phyloP scores from a whole-genome alignment of 1,139 yeast genomes.

The Blastobotrys niveus region DNA sequence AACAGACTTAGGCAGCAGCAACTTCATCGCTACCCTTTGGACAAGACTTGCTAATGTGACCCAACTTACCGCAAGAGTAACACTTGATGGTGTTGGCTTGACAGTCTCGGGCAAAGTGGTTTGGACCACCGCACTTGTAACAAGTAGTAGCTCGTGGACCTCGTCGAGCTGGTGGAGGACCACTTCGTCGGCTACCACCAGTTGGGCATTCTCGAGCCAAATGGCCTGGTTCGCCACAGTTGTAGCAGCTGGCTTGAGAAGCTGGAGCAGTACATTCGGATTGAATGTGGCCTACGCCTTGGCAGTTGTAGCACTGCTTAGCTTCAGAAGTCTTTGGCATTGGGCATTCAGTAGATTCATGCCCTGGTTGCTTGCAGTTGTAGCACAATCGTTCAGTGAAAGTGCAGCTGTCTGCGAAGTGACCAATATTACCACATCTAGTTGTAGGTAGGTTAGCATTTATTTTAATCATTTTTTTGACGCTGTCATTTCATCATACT shows the following conservation, averaged over 20 bases:
- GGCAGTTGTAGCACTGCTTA: conserved; percentile 83
- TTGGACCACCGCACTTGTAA: conserved; percentile 90
- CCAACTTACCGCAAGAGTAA: conserved; percentile 81
- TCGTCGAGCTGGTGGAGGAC: conserved; percentile 8
- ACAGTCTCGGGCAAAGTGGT: conserved; percentile 89
- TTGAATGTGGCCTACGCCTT: conserved; percentile 65
- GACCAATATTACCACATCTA: conserved; percentile 89
- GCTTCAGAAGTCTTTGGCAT: conserved; percentile 76
- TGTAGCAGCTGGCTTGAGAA: conserved; percentile 25
- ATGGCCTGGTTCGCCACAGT: conserved; percentile 72
- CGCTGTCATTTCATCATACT: conserved; percentile 14
- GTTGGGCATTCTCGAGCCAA: conserved; percentile 58
- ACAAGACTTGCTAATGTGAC: conserved; percentile 47
- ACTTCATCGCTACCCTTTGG: conserved; percentile 44
- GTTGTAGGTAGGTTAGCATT: background rate
- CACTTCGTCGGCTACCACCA: background rate
- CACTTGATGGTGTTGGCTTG: conserved; percentile 73
- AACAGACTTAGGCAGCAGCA: conserved; percentile 3
- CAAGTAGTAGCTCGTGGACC: conserved; percentile 47
- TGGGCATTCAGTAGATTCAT: conserved; percentile 80
- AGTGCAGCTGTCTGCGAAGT: conserved; percentile 81
- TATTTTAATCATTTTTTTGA: background rate
- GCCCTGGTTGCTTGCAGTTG: conserved; percentile 84
- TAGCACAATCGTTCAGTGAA: conserved; percentile 82
- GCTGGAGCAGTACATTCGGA: conserved; percentile 49